Conservation (phyloP, 2,329 filamentous ascomycete species). For the Lecanicillium sp. region DNA sequence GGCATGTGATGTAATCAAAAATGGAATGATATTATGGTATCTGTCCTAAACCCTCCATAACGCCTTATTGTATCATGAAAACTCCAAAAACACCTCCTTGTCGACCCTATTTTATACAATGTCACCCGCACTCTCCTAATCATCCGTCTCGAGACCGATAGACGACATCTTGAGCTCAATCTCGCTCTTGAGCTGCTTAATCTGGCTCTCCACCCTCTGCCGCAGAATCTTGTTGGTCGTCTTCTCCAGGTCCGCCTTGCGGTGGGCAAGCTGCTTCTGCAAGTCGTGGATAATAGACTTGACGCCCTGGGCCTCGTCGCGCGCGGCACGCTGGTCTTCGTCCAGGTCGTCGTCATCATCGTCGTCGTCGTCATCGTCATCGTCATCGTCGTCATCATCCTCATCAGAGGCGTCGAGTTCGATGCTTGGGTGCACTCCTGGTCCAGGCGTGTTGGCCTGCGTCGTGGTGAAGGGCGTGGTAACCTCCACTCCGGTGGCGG, state of each 20-base stretch:
- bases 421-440: slow-evolving; percentile 33
- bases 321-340: slow-evolving; percentile 42
- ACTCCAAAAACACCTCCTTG: not conserved
- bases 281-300: slow-evolving; percentile 47
- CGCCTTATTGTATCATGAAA: too few species aligned
- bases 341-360: slow-evolving; percentile 48
- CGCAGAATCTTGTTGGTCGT: slow-evolving; percentile 40
- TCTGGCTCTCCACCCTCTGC: slow-evolving; percentile 40
- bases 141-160: slow-evolving; percentile 32
- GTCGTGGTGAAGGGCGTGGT: slow-evolving; percentile 37
- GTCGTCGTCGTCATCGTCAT: slow-evolving; percentile 43
- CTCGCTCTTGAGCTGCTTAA: slow-evolving; percentile 38
- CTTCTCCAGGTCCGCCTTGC: slow-evolving; percentile 35
- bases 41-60: too few species aligned
- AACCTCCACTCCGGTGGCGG: slow-evolving; percentile 33
- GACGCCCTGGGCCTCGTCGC: slow-evolving; percentile 45
- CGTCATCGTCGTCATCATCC: slow-evolving; percentile 35
- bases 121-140: slow-evolving; percentile 13
- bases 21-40: not conserved
- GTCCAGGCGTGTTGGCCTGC: slow-evolving; percentile 36
- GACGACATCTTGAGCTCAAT: slow-evolving; percentile 38
- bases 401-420: slow-evolving; percentile 37
- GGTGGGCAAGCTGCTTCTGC: slow-evolving; percentile 39
- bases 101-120: not conserved
- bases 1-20: not conserved